Base-by-base conservation (phyloP, 352 stramenopile species). In the Halophytophthora polymorphica region DNA sequence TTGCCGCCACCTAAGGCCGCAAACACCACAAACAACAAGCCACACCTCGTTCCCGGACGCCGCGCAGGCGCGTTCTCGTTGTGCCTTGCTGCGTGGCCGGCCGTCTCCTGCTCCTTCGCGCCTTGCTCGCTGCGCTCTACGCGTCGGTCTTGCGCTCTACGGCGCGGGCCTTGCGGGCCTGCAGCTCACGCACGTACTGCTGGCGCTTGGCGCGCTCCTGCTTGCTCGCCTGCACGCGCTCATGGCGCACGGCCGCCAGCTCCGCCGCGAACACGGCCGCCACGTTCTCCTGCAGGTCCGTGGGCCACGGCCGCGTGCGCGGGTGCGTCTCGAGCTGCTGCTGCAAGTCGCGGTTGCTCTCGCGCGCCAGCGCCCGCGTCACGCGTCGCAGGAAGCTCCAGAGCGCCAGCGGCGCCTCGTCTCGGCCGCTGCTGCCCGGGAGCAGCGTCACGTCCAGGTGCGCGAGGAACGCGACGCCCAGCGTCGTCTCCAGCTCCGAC, bases 391-490 rank as follows among this genome's bases (percentile, higher is more conserved):
- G 37, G 35, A 88, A 76, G 18, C 82, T 66, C 64, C 71, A 81
- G 37, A 88, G 45, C 25, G 67, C 49, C 17, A 86, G 67, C 1
- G 66, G 40, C 6, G 56, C 25, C 12, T 66, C 56, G 17, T 66
- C 61, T 8, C 31, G 21, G 22, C 45, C 50, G 18, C 54, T 47
- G 15, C 45, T 53, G 2, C 48, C 36, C 37, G 77, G 73, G 22
- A 89, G 58, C n/a, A 67, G 56, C 17, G 55, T 38, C 22, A 86
- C 53, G 34, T 73, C 63, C 6, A 81, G 48, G 33, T 66, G 71
- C 6, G 81, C 70, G n/a, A 91, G 46, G 40, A 86, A 81, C 51
- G 77, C 87, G 1, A 73, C 66, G 17, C 77, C 81, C 3, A 91
- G 31, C 29, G 77, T 66, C 23, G 72, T 81, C 37, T 82, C 66